Evolutionary conservation across 129 eudicot species (phyloP).

Genomic region (Glebionis coronaria): DNA sequence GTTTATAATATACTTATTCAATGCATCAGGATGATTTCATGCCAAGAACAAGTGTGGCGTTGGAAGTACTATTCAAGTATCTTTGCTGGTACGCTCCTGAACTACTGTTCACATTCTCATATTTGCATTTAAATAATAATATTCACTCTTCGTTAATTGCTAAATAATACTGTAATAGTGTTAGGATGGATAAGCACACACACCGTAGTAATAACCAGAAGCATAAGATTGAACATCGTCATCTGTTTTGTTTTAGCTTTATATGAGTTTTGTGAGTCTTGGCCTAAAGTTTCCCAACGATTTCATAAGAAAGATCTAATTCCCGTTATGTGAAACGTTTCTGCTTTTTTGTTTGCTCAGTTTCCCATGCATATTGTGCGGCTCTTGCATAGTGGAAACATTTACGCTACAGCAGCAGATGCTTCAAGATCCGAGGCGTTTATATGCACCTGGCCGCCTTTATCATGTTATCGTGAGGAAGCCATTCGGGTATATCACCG

Average conservation of each 20-base stretch:
- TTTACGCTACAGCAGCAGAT: constrained; percentile 75
- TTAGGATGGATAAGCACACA: constrained; percentile 4
- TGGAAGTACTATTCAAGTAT: constrained; percentile 77
- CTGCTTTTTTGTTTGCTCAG: constrained; percentile 38
- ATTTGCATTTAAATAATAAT: constrained; percentile 1
- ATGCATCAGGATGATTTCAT: constrained; percentile 91
- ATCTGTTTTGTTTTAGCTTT: not conserved
- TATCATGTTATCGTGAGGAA: constrained; percentile 95
- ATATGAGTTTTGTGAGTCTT: constrained; percentile 14
- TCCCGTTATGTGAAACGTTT: not conserved
- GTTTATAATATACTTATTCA: constrained; percentile 9
- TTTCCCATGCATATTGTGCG: constrained; percentile 90
- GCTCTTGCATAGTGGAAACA: constrained; percentile 89
- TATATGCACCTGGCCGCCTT: constrained; percentile 98
- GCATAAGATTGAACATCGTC: not conserved
- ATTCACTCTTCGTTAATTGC: not conserved
- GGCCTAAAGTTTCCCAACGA: not conserved
- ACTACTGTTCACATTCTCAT: constrained; percentile 35
- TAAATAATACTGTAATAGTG: not conserved
- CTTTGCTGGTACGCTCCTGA: constrained; percentile 76
- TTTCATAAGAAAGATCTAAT: not conserved
- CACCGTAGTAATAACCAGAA: not conserved
- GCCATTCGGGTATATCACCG: constrained; percentile 68
- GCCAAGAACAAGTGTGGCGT: constrained; percentile 90
- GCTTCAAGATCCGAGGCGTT: constrained; percentile 92